These are phyloP conservation scores for Gaultheria prostrata DNA, from an alignment of 148 eudicot genomes.

Conservation along the genomic window DNA sequence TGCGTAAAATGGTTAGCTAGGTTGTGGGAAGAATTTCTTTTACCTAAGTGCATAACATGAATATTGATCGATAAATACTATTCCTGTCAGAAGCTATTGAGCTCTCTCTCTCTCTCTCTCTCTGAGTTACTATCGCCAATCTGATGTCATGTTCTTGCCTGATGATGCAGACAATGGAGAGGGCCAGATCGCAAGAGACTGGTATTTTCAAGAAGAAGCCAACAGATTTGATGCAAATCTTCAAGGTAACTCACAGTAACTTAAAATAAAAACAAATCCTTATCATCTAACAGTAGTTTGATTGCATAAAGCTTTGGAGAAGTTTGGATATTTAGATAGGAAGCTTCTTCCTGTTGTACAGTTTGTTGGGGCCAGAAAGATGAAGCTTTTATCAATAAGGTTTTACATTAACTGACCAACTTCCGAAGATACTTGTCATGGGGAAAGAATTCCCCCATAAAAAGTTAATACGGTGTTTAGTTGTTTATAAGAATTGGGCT, in stretches of 20 bases:
- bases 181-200: conserved; percentile 82
- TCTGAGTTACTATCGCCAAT: neutral
- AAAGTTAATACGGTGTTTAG: neutral
- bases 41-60: conserved; percentile 1
- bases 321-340: neutral
- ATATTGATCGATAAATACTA: neutral
- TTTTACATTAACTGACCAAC: neutral
- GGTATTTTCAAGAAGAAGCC: conserved; percentile 85
- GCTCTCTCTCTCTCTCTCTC: conserved; percentile 8
- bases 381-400: neutral
- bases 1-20: neutral
- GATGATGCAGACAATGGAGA: conserved; percentile 84
- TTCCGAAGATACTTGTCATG: neutral
- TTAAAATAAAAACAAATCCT: neutral
- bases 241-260: conserved; percentile 50
- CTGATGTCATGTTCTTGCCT: conserved; percentile 19
- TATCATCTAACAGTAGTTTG: neutral
- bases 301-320: neutral
- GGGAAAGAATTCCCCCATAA: neutral
- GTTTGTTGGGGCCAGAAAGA: neutral
- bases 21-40: neutral
- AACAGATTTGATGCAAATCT: conserved; percentile 80
- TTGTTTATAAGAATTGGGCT: neutral
- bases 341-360: neutral
- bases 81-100: neutral